Percentiles rank a stretch among this genome's conserved stretches.
Conservation (phyloP, 805 yeast species). For the Myxozyma vanderwaltii region DNA sequence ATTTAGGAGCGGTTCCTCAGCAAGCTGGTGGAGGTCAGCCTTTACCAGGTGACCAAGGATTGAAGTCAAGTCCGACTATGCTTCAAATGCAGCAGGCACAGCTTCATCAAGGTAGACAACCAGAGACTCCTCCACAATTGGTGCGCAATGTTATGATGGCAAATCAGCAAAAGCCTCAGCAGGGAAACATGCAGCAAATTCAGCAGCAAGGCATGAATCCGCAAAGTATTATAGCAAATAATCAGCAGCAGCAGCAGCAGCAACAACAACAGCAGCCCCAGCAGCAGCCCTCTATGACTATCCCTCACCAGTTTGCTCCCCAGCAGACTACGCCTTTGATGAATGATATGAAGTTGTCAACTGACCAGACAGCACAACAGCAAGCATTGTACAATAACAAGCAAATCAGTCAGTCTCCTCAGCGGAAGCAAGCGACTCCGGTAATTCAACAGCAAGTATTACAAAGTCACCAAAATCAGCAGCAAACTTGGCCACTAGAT, state of each 20-base stretch:
- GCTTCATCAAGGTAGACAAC: slow-evolving; percentile 10
- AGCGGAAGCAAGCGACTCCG: slow-evolving; percentile 15
- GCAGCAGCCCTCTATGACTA: slow-evolving; percentile 19
- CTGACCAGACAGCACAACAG: slow-evolving; percentile 14
- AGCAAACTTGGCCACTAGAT: slow-evolving; percentile 5
- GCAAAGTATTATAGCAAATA: slow-evolving; percentile 5
- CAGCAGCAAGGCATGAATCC: slow-evolving; percentile 9
- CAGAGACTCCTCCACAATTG: slow-evolving; percentile 12
- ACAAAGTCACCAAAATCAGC: slow-evolving; percentile 21
- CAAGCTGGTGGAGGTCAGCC: not conserved
- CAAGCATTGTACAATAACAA: not conserved
- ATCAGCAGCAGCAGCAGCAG: slow-evolving; percentile 11
- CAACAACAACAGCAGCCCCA: no score
- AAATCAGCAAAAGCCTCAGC: slow-evolving; percentile 17
- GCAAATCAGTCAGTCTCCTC: slow-evolving; percentile 18
- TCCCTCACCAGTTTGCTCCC: slow-evolving; percentile 23
- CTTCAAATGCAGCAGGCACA: slow-evolving; percentile 19
- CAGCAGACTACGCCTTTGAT: slow-evolving; percentile 17
- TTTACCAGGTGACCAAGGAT: not conserved
- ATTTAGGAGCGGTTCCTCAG: not conserved
- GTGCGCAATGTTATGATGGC: slow-evolving; percentile 12
- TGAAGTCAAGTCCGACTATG: slow-evolving; percentile 5
- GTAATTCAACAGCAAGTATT: slow-evolving; percentile 3
- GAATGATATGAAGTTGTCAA: slow-evolving; percentile 6
- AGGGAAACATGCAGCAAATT: slow-evolving; percentile 1